phyloP scores from a whole-genome alignment of 805 yeast genomes.

The Candida ponderosae region DNA sequence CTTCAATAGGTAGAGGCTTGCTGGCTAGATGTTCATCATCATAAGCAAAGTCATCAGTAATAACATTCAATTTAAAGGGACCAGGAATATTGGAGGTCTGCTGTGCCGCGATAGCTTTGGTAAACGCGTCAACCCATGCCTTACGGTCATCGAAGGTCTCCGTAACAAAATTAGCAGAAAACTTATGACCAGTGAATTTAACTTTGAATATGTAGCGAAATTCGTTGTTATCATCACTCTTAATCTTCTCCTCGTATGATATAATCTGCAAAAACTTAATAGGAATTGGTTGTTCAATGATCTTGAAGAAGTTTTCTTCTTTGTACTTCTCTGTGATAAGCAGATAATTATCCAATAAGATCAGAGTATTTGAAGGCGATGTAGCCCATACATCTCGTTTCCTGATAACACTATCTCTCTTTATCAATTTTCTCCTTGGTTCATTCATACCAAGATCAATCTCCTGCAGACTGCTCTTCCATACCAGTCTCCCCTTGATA shows the following conservation, averaged over 20 bases:
- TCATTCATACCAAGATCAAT: slow-evolving; percentile 47
- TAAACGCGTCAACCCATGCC: slow-evolving; percentile 48
- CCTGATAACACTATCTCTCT: slow-evolving; percentile 49
- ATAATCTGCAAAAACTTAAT: slow-evolving; percentile 50
- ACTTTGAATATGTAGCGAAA: slow-evolving; percentile 36
- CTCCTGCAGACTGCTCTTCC: slow-evolving; percentile 37
- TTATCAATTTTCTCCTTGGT: slow-evolving; percentile 45
- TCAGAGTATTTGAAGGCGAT: slow-evolving; percentile 39
- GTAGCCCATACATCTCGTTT: slow-evolving; percentile 62
- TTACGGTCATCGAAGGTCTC: slow-evolving; percentile 41
- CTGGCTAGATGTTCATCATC: slow-evolving; percentile 42
- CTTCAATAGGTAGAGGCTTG: slow-evolving; percentile 43
- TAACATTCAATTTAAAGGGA: slow-evolving; percentile 44
- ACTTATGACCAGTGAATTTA: slow-evolving; percentile 49
- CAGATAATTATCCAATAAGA: slow-evolving; percentile 65
- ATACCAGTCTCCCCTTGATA: slow-evolving; percentile 43
- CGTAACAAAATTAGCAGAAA: slow-evolving; percentile 44
- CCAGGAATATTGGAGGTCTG: slow-evolving; percentile 34
- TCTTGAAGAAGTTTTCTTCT: slow-evolving; percentile 25
- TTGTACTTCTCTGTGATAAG: slow-evolving; percentile 53
- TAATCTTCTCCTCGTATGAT: slow-evolving; percentile 11
- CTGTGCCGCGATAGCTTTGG: slow-evolving; percentile 36
- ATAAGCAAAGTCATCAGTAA: slow-evolving; percentile 61
- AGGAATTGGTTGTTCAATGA: slow-evolving; percentile 54
- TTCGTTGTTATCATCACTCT: neutral